Evolutionary conservation across 2,329 filamentous ascomycete species (phyloP).

Genomic region (Fusarium compactum): DNA sequence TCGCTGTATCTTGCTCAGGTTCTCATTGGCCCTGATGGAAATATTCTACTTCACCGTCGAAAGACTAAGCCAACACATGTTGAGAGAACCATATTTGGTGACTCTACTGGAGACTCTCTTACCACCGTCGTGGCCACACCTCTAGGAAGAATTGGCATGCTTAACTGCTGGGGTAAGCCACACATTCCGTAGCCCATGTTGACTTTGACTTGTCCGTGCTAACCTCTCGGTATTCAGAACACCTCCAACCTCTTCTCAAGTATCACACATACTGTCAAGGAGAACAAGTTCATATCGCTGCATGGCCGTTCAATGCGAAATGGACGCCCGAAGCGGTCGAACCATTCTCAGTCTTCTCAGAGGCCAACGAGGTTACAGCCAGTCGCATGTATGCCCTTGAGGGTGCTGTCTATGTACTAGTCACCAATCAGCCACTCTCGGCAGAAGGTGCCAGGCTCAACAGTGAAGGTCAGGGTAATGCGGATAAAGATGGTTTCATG

Average conservation of each 20-base stretch:
- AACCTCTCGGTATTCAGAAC: neutral
- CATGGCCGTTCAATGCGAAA: conserved; percentile 51
- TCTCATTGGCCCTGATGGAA: conserved; percentile 56
- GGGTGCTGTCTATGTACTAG: conserved; percentile 63
- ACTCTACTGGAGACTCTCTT: conserved; percentile 40
- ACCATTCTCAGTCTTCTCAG: conserved; percentile 41
- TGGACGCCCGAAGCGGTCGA: conserved; percentile 55
- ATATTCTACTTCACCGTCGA: conserved; percentile 54
- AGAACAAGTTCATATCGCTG: conserved; percentile 23
- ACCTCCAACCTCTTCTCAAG: conserved; percentile 20
- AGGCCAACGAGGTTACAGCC: conserved; percentile 47
- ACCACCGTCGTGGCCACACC: neutral
- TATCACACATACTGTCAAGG: conserved; percentile 18
- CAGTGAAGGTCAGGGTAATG: conserved; percentile 49
- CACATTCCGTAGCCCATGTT: too few species aligned
- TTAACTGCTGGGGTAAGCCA: conserved; percentile 57
- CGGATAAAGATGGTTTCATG: conserved; percentile 35
- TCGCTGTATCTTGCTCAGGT: conserved; percentile 59
- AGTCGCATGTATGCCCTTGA: conserved; percentile 68
- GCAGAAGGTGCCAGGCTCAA: conserved; percentile 52
- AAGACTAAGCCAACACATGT: conserved; percentile 67
- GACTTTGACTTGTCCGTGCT: neutral
- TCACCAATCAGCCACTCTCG: conserved; percentile 60
- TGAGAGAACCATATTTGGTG: conserved; percentile 63
- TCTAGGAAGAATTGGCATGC: conserved; percentile 50